Base-by-base conservation (phyloP, 2,329 filamentous ascomycete species). In the Fusarium citri region DNA sequence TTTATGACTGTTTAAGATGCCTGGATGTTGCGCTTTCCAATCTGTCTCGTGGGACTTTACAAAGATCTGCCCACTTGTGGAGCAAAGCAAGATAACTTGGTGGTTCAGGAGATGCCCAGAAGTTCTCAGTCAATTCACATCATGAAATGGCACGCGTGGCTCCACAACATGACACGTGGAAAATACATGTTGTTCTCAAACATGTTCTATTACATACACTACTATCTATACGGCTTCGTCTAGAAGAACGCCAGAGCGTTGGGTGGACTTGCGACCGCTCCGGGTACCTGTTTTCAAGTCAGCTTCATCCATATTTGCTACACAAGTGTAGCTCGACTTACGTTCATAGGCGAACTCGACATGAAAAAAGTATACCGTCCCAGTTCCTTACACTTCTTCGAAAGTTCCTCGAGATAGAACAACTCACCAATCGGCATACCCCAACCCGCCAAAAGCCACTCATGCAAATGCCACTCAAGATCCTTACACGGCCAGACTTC, bases 321-420 rank as follows among this genome's bases (percentile, higher is more conserved):
- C 1, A 22, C 15, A 30, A 22, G 2, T 9, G 6, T 6, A 9
- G 3, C 6, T 5, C 28, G n/a, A 54, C 68, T 43, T 28, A 69
- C 68, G 14, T 86, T 85, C 63, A 85, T 73, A 2, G 83, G 83
- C 41, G 81, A 78, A 54, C 81, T 84, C 1, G 80, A 79, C 22
- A 87, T 71, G 64, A 87, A 86, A 65, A 87, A 87, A 0, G 76
- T 78, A 76, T 82, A 85, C n/a, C 82, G 34, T 10, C 78, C 80
- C 14, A 82, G 79, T 59, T 83, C 81, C 59, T 86, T 86, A 77
- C 88, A 89, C 1, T 78, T 83, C 79, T 83, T 73, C 22, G 74
- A 72, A 46, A 79, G 58, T 20, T 72, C 73, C 50, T 79, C 76
- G 16, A 78, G 64, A 25, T 80, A 74, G 22, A 78, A 78, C 9